These are phyloP conservation scores for Colletotrichum sp. DNA, from an alignment of 2,329 filamentous ascomycete genomes.

Conservation along the genomic window DNA sequence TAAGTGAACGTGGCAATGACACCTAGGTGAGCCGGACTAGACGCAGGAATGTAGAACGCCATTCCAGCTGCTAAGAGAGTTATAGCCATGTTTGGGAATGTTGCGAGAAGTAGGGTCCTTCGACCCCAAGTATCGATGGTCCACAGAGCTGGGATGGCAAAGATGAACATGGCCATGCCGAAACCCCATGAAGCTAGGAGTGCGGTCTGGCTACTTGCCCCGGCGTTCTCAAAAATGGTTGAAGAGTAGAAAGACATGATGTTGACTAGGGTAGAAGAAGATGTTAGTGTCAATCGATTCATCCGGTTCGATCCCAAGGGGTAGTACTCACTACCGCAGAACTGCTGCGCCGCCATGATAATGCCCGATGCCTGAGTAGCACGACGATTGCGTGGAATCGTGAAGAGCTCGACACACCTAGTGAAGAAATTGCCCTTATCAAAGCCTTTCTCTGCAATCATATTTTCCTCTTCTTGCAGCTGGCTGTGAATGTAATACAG, in stretches of 20 bases:
- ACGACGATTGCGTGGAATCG: constrained; percentile 60
- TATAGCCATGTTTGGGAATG: constrained; percentile 71
- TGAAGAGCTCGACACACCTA: constrained; percentile 63
- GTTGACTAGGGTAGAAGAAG: constrained; percentile 34
- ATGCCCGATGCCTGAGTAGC: constrained; percentile 71
- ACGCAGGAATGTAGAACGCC: constrained; percentile 37
- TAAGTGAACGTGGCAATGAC: constrained; percentile 67
- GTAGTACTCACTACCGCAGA: constrained; percentile 54
- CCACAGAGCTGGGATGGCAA: constrained; percentile 69
- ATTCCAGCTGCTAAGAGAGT: constrained; percentile 52
- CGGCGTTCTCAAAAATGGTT: constrained; percentile 50
- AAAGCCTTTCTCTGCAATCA: constrained; percentile 22
- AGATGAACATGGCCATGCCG: constrained; percentile 62
- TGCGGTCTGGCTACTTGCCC: constrained; percentile 39
- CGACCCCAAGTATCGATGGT: constrained; percentile 73
- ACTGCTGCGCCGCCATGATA: constrained; percentile 71
- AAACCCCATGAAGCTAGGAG: constrained; percentile 60
- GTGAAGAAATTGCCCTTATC: constrained; percentile 44
- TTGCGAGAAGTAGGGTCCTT: constrained; percentile 65
- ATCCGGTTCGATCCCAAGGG: not conserved
- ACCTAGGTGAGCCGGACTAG: constrained; percentile 49
- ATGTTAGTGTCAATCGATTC: not conserved
- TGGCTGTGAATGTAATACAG: constrained; percentile 62
- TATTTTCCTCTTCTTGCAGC: constrained; percentile 31
- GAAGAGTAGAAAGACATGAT: constrained; percentile 56